A percentile compares a stretch with the other conserved stretches of the same genome.
These are phyloP conservation scores for Fusarium abutilonis DNA, from an alignment of 2,329 filamentous ascomycete species.

Conservation along the genomic window DNA sequence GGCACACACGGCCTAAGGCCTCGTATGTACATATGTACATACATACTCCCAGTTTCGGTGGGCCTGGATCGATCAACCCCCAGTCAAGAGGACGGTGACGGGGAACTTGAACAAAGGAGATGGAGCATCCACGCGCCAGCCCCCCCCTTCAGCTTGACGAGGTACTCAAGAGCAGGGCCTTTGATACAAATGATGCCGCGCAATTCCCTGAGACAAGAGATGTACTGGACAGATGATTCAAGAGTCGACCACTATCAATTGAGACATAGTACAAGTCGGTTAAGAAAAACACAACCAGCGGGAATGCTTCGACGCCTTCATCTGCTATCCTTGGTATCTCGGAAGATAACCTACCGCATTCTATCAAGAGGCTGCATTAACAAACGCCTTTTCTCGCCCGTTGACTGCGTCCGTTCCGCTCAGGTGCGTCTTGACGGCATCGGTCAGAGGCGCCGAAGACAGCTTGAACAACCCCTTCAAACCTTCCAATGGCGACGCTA, in stretches of 20 bases:
- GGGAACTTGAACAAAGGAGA: slow-evolving; percentile 30
- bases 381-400: slow-evolving; percentile 11
- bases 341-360: slow-evolving; percentile 21
- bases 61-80: slow-evolving; percentile 19
- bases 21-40: no score
- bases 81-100: slow-evolving; percentile 7
- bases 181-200: slow-evolving; percentile 23
- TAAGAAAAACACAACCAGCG: slow-evolving; percentile 8
- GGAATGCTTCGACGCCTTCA: slow-evolving; percentile 25
- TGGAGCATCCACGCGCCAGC: slow-evolving; percentile 25
- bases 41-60: slow-evolving; percentile 29
- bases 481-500: slow-evolving; percentile 17
- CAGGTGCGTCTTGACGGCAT: slow-evolving; percentile 19
- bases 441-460: slow-evolving; percentile 29
- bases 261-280: slow-evolving; percentile 32
- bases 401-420: slow-evolving; percentile 26
- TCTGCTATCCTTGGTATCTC: slow-evolving; percentile 12
- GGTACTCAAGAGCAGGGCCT: slow-evolving; percentile 26
- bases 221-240: slow-evolving; percentile 17
- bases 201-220: neutral
- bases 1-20: slow-evolving; percentile 18
- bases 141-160: slow-evolving; percentile 17
- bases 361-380: slow-evolving; percentile 14
- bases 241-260: slow-evolving; percentile 31
- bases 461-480: slow-evolving; percentile 18